These are phyloP conservation scores for Pichia manshurica DNA, from an alignment of 805 yeast genomes.

Conservation along the genomic window DNA sequence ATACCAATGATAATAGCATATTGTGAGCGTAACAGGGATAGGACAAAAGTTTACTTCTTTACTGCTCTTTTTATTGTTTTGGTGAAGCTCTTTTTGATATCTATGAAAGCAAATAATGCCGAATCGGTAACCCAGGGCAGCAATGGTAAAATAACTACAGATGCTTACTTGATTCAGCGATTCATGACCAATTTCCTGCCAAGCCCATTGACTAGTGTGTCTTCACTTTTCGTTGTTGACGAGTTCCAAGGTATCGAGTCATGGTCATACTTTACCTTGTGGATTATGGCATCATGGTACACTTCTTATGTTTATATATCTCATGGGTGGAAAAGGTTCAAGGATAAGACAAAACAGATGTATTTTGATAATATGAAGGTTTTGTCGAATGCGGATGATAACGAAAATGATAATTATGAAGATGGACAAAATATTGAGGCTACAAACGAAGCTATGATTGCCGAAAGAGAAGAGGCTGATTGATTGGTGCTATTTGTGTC, in stretches of 20 bases:
- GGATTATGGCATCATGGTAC: not conserved
- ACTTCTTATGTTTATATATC: not conserved
- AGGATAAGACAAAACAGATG: constrained; percentile 2
- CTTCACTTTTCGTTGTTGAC: too few species aligned
- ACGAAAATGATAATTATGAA: constrained; percentile 12
- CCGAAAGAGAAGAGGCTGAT: not conserved
- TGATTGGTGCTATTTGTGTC: too few species aligned
- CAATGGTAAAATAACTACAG: too few species aligned
- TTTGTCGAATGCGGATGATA: constrained; percentile 5
- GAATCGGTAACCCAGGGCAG: too few species aligned
- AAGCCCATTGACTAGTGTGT: too few species aligned
- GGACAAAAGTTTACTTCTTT: not conserved
- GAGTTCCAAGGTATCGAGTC: not conserved
- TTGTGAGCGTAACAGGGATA: not conserved
- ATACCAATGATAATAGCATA: not conserved
- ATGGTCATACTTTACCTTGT: not conserved
- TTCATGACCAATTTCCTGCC: too few species aligned
- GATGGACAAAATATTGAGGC: constrained; percentile 8
- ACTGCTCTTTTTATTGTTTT: not conserved
- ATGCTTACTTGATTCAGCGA: too few species aligned
- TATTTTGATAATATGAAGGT: constrained; percentile 9
- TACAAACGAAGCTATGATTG: not conserved
- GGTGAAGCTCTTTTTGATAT: not conserved
- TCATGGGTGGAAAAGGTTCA: constrained; percentile 1
- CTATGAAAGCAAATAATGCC: too few species aligned